phyloP scores from a whole-genome alignment of 352 stramenopile genomes.

The Phytophthora pistaciae region DNA sequence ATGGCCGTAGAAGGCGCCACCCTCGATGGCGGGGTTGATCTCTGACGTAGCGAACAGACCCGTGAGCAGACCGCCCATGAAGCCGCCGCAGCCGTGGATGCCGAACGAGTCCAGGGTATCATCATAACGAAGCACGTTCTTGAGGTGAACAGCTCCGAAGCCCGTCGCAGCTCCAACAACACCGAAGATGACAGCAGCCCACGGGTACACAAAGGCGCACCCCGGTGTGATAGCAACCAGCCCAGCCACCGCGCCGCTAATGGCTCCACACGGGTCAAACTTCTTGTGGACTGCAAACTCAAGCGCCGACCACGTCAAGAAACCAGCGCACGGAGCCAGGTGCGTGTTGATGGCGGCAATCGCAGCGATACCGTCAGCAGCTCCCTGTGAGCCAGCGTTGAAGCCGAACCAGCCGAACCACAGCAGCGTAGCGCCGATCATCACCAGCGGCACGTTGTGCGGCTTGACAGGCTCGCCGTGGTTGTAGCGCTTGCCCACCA shows the following conservation, averaged over 20 bases:
- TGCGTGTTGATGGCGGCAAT: conserved; percentile 82
- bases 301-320: conserved; percentile 72
- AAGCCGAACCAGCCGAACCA: conserved; percentile 91
- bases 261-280: conserved; percentile 68
- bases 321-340: conserved; percentile 61
- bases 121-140: conserved; percentile 75
- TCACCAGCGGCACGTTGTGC: conserved; percentile 86
- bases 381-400: conserved; percentile 73
- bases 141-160: conserved; percentile 65
- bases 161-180: conserved; percentile 60
- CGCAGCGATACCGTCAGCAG: conserved; percentile 67
- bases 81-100: conserved; percentile 77
- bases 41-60: conserved; percentile 71
- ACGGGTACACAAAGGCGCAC: conserved; percentile 73
- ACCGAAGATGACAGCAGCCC: conserved; percentile 77
- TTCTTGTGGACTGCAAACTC: conserved; percentile 67
- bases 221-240: conserved; percentile 78
- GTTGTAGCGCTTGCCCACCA: conserved; percentile 84
- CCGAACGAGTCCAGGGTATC: conserved; percentile 83
- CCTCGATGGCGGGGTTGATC: conserved; percentile 57
- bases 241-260: conserved; percentile 69
- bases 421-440: conserved; percentile 76
- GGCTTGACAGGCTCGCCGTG: conserved; percentile 71
- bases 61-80: conserved; percentile 71
- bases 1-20: conserved; percentile 63